A percentile compares a stretch with the other conserved stretches of the same genome.
These are phyloP conservation scores for Hanseniaspora lachancei DNA, from an alignment of 805 yeast species.

Conservation along the genomic window DNA sequence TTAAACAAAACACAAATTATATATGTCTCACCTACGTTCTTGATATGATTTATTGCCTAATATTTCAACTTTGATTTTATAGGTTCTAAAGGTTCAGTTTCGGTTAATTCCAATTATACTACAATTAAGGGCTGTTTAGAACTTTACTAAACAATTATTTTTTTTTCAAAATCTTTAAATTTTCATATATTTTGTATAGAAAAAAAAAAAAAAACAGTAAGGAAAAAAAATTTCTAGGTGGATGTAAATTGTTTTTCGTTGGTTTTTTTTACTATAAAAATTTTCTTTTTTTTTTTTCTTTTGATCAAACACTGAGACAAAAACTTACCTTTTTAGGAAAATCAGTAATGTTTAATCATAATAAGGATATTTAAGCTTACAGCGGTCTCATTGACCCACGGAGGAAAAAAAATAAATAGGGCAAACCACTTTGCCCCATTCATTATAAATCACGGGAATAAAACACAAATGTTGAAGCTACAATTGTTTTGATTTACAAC, in stretches of 20 bases:
- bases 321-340: not conserved
- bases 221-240: not conserved
- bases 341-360: not conserved
- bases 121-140: too few relatives aligned
- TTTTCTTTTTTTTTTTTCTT: not conserved
- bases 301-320: not conserved
- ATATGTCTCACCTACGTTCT: too few relatives aligned
- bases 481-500: too few relatives aligned
- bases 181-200: not conserved
- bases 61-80: too few relatives aligned
- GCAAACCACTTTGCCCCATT: too few relatives aligned
- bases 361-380: not conserved
- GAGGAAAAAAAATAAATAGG: not conserved
- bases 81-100: too few relatives aligned
- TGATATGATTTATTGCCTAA: too few relatives aligned
- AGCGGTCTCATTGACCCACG: not conserved
- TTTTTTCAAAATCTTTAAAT: not conserved
- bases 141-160: too few relatives aligned
- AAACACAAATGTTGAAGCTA: too few relatives aligned
- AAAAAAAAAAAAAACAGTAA: not conserved
- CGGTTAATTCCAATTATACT: too few relatives aligned
- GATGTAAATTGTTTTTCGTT: not conserved
- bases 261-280: not conserved
- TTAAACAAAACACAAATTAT: too few relatives aligned
- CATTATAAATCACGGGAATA: too few relatives aligned